Conservation (phyloP, 1,139 yeast genomes). For the Chernovozyma sophiae-reginae region DNA sequence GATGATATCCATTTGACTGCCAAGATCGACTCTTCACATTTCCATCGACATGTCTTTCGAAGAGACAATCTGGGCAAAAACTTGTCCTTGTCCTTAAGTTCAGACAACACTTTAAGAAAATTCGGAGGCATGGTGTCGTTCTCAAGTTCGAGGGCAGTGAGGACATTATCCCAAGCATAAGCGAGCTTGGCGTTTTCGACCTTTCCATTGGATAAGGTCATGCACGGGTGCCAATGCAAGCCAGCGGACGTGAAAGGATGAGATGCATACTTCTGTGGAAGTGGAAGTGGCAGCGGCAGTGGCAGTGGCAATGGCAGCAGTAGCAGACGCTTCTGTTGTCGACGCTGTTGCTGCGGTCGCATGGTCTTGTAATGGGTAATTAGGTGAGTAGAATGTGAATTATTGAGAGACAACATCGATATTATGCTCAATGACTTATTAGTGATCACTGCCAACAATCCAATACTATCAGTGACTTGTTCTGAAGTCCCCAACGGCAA, state of each 20-base stretch:
- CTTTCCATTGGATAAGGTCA: slow-evolving; percentile 9
- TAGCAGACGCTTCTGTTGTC: too few relatives aligned
- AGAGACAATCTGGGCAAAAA: slow-evolving; percentile 36
- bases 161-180: slow-evolving; percentile 59
- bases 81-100: slow-evolving; percentile 38
- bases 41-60: slow-evolving; percentile 44
- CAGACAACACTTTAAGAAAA: slow-evolving; percentile 25
- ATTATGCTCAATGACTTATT: slow-evolving; percentile 47
- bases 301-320: slow-evolving; percentile 8
- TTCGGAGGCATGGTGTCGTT: slow-evolving; percentile 27
- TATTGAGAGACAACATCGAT: slow-evolving; percentile 50
- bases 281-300: slow-evolving; percentile 1
- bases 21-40: slow-evolving; percentile 33
- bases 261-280: slow-evolving; percentile 9
- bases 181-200: slow-evolving; percentile 49
- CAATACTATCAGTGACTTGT: slow-evolving; percentile 52
- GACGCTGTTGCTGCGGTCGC: slow-evolving; percentile 22
- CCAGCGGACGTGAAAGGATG: slow-evolving; percentile 12
- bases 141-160: slow-evolving; percentile 53
- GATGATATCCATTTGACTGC: slow-evolving; percentile 59
- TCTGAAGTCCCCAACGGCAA: slow-evolving; percentile 53
- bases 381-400: slow-evolving; percentile 24
- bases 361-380: slow-evolving; percentile 49
- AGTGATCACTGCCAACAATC: slow-evolving; percentile 61
- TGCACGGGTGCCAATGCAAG: slow-evolving; percentile 21